Evolutionary conservation across 2,329 filamentous ascomycete genomes (phyloP).

Genomic region (Thielaviopsis ethacetica): DNA sequence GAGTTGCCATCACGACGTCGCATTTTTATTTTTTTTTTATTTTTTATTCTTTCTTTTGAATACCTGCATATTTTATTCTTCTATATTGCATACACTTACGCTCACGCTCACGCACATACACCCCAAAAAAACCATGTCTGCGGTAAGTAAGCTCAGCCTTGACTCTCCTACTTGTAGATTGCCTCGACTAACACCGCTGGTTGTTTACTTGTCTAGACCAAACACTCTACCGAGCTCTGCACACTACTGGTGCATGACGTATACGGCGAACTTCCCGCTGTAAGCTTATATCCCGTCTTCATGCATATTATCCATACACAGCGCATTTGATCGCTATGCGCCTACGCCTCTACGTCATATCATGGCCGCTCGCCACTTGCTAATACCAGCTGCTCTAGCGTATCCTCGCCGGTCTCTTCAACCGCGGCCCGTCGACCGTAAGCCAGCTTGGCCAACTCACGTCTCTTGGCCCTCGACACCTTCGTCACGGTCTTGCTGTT

Average conservation of each 20-base stretch:
- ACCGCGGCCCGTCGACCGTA: conserved; percentile 61
- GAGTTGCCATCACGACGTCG: background rate
- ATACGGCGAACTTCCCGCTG: conserved; percentile 81
- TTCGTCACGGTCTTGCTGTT: conserved; percentile 67
- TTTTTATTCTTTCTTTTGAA: background rate
- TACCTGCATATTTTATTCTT: background rate
- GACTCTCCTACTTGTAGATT: background rate
- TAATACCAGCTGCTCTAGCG: conserved; percentile 36
- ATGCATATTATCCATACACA: conserved; percentile 11
- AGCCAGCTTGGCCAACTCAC: conserved; percentile 54
- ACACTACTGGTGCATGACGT: conserved; percentile 75
- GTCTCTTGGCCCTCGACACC: conserved; percentile 53
- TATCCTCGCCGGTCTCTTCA: conserved; percentile 65
- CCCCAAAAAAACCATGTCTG: conserved; percentile 17
- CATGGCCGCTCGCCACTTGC: background rate
- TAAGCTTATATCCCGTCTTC: conserved; percentile 30
- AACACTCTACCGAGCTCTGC: conserved; percentile 75
- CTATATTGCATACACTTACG: background rate
- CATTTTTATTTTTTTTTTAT: background rate
- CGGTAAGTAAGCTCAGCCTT: conserved; percentile 17
- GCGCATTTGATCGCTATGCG: background rate
- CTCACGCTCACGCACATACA: background rate
- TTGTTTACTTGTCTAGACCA: conserved; percentile 30
- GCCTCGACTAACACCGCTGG: background rate
- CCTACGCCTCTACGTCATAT: background rate